A percentile compares a stretch with the other conserved stretches of the same genome.
Conservation (phyloP, 2,329 filamentous ascomycete species). For the Beauveria scarabaeidicola region DNA sequence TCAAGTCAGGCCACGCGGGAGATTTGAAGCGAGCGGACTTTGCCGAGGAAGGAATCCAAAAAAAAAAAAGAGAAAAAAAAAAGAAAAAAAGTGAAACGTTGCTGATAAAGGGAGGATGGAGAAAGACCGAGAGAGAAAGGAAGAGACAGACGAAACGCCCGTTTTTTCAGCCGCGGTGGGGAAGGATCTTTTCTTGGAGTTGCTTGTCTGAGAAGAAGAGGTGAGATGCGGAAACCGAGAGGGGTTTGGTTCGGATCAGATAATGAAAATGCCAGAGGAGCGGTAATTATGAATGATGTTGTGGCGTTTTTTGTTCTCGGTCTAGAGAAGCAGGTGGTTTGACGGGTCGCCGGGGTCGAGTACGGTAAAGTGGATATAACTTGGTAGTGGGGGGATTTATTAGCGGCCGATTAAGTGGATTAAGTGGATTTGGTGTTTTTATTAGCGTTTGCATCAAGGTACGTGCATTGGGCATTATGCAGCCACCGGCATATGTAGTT, state of each 20-base stretch:
- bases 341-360: no score
- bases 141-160: no score
- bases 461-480: no score
- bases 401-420: no score
- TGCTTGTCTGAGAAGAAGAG: neutral
- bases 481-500: no score
- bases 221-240: neutral
- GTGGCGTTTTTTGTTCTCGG: neutral
- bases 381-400: no score
- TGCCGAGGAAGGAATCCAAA: neutral
- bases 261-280: neutral
- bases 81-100: neutral
- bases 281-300: neutral
- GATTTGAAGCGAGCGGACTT: neutral
- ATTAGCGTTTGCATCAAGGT: no score
- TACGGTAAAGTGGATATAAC: no score
- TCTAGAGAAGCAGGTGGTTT: neutral
- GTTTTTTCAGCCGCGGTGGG: neutral
- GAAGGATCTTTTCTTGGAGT: neutral
- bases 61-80: neutral
- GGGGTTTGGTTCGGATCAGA: slow-evolving; percentile 8
- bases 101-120: neutral
- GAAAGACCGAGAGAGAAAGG: neutral
- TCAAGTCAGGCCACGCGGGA: neutral
- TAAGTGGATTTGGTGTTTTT: no score